Evolutionary conservation across 2,329 filamentous ascomycete genomes (phyloP).

Genomic region (Ophiocordyceps sinensis): DNA sequence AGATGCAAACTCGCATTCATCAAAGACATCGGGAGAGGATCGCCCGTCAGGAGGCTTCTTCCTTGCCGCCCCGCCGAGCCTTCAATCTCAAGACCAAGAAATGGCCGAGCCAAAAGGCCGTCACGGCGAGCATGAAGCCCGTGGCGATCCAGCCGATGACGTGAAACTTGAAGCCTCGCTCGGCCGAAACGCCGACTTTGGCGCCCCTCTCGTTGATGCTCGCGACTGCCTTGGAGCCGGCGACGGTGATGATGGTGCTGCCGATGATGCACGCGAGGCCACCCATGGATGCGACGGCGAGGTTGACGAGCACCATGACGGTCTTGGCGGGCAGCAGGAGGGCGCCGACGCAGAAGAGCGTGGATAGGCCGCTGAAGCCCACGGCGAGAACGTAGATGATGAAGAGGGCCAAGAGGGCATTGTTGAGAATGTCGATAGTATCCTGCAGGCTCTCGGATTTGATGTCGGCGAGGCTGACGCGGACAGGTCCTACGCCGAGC

Average conservation of each 20-base stretch:
- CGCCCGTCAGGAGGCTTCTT: too few relatives aligned
- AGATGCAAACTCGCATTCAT: too few relatives aligned
- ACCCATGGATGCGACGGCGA: conserved; percentile 20
- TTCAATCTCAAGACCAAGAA: conserved; percentile 9
- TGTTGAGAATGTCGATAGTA: conserved; percentile 34
- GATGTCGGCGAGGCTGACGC: conserved; percentile 30
- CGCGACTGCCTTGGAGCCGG: conserved; percentile 23
- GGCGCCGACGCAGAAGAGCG: conserved; percentile 23
- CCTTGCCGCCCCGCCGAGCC: background rate
- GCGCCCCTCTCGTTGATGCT: conserved; percentile 28
- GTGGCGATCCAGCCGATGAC: conserved; percentile 32
- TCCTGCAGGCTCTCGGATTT: conserved; percentile 27
- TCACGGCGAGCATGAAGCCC: conserved; percentile 24
- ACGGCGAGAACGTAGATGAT: conserved; percentile 32
- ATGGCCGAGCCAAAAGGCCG: conserved; percentile 25
- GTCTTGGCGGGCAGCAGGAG: conserved; percentile 16
- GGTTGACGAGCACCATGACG: conserved; percentile 19
- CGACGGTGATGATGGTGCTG: conserved; percentile 27
- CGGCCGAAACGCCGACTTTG: conserved; percentile 28
- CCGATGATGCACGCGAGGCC: conserved; percentile 23
- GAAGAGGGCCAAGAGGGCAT: conserved; percentile 31
- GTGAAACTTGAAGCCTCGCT: conserved; percentile 28
- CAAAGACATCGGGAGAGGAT: too few relatives aligned
- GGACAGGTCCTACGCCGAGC: conserved; percentile 27
- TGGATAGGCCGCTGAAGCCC: conserved; percentile 25